Evolutionary conservation across 83 land plant species (phyloP).

Genomic region (Isoetes engelmannii): DNA sequence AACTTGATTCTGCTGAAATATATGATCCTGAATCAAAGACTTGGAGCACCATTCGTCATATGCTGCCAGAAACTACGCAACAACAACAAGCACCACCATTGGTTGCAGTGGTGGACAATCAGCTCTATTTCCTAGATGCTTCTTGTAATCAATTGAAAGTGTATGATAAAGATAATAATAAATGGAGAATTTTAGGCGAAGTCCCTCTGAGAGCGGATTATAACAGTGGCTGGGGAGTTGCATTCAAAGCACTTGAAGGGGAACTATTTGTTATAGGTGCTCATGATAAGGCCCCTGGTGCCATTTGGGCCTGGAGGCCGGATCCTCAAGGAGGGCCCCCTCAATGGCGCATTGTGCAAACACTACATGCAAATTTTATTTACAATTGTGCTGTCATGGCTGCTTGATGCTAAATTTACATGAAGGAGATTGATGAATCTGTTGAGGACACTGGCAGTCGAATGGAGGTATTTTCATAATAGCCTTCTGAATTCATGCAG

Average conservation of each 20-base stretch:
- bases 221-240: conserved; percentile 52
- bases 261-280: neutral
- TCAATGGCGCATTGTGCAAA: neutral
- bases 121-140: conserved; percentile 44
- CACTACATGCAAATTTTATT: neutral
- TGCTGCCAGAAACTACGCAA: neutral
- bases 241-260: conserved; percentile 42
- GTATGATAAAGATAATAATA: conserved; percentile 38
- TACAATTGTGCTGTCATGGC: conserved; percentile 12
- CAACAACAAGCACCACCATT: conserved; percentile 41
- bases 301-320: conserved; percentile 4
- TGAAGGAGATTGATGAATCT: no score
- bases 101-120: conserved; percentile 47
- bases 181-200: conserved; percentile 41
- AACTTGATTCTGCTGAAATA: conserved; percentile 10
- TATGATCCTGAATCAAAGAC: conserved; percentile 10
- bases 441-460: no score
- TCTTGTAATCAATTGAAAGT: conserved; percentile 39
- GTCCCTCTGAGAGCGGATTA: conserved; percentile 42
- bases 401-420: neutral
- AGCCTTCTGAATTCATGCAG: no score
- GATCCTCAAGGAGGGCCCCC: neutral
- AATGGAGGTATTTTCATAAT: no score
- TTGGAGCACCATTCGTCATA: conserved; percentile 7
- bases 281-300: neutral